Percentiles rank a stretch among this genome's conserved stretches.
Conservation (phyloP, 768 basidiomycete genomes). For the Lactarius quietus region DNA sequence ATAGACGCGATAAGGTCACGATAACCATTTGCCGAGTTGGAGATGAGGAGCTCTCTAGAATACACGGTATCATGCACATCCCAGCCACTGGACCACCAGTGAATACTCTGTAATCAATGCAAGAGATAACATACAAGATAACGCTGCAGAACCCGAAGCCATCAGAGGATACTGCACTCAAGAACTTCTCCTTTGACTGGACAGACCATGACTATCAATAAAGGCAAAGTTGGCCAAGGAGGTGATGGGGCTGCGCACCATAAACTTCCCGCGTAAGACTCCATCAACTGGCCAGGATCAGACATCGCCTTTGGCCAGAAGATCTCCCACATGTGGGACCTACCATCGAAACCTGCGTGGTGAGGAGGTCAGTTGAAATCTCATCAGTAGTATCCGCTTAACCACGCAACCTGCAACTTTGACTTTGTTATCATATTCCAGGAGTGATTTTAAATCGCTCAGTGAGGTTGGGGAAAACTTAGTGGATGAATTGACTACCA, state of each 20-base stretch:
- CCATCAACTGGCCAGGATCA: slow-evolving; percentile 67
- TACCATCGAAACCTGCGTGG: slow-evolving; percentile 63
- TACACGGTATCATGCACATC: slow-evolving; percentile 90
- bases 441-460: slow-evolving; percentile 51
- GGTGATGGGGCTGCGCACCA: slow-evolving; percentile 45
- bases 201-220: slow-evolving; percentile 14
- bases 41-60: slow-evolving; percentile 80
- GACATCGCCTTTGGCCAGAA: slow-evolving; percentile 2
- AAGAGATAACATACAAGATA: slow-evolving; percentile 61
- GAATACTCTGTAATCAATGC: slow-evolving; percentile 8
- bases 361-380: slow-evolving; percentile 4
- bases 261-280: slow-evolving; percentile 90
- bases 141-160: slow-evolving; percentile 95
- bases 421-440: slow-evolving; percentile 72
- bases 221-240: slow-evolving; percentile 10
- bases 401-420: slow-evolving; percentile 80
- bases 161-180: slow-evolving; percentile 70
- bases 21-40: slow-evolving; percentile 91
- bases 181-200: slow-evolving; percentile 89
- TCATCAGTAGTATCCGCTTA: slow-evolving; percentile 29
- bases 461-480: slow-evolving; percentile 47
- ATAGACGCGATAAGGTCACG: slow-evolving; percentile 82
- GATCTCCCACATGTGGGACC: slow-evolving; percentile 27
- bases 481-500: slow-evolving; percentile 32
- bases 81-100: slow-evolving; percentile 60